These are phyloP conservation scores for Gnomoniopsis sp. DNA, from an alignment of 2,329 filamentous ascomycete genomes.

Conservation along the genomic window DNA sequence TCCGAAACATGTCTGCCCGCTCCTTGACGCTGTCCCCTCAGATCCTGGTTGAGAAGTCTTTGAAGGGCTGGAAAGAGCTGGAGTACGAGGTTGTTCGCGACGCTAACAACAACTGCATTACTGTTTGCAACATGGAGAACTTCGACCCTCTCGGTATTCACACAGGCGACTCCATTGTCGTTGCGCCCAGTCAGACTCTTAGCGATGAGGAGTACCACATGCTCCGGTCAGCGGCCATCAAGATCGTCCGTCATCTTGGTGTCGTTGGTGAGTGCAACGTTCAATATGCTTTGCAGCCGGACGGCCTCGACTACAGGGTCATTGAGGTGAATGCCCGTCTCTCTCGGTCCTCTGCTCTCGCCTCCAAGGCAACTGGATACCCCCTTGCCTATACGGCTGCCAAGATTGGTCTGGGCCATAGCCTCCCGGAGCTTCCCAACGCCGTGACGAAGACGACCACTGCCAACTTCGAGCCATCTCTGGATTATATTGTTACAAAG, in stretches of 20 bases:
- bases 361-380: constrained; percentile 96
- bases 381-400: constrained; percentile 95
- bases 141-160: constrained; percentile 98
- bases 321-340: constrained; percentile 98
- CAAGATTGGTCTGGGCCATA: constrained; percentile 96
- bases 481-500: constrained; percentile 98
- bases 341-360: constrained; percentile 90
- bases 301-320: constrained; percentile 95
- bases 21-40: constrained; percentile 93
- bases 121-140: constrained; percentile 99
- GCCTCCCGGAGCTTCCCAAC: constrained; percentile 91
- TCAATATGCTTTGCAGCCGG: constrained; percentile 94
- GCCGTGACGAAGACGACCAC: constrained; percentile 98
- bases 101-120: constrained; percentile 96
- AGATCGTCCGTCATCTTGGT: constrained; percentile 93
- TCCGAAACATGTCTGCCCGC: constrained; percentile 87
- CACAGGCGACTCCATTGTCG: constrained; percentile 96
- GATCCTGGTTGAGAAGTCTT: constrained; percentile 95
- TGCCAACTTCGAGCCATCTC: constrained; percentile 94
- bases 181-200: constrained; percentile 93
- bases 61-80: constrained; percentile 99
- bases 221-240: constrained; percentile 93
- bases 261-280: constrained; percentile 99
- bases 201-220: constrained; percentile 99
- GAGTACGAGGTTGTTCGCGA: constrained; percentile 98